phyloP scores from a whole-genome alignment of 176 grass and related monocot species.

The Musa itinerans region DNA sequence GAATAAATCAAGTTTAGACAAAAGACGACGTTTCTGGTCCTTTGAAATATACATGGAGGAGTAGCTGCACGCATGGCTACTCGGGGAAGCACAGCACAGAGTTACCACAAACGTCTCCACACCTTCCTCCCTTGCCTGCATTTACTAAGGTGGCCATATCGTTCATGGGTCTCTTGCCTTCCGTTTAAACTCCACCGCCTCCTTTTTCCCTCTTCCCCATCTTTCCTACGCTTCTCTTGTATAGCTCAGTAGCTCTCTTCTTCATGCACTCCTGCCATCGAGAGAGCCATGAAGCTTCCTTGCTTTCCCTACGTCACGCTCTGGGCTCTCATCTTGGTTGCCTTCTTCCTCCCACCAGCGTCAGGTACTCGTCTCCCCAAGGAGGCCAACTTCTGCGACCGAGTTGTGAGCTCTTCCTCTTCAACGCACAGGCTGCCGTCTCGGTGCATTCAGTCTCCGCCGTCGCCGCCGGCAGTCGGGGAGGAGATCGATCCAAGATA shows the following conservation, averaged over 20 bases:
- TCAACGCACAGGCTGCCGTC: not conserved
- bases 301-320: conserved; percentile 6
- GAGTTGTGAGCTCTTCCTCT: not conserved
- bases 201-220: conserved; percentile 19
- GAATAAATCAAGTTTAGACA: no score
- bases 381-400: no score
- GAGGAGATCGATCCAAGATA: conserved; percentile 66
- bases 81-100: no score
- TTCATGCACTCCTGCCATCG: no score
- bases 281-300: conserved; percentile 19
- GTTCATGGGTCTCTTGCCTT: conserved; percentile 52
- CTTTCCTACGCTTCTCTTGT: no score
- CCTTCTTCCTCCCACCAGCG: conserved; percentile 10
- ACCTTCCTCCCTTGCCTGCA: not conserved
- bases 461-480: conserved; percentile 18
- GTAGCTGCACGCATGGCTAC: no score
- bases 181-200: conserved; percentile 47
- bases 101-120: no score
- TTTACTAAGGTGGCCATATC: not conserved
- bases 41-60: no score
- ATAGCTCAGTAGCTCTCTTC: no score
- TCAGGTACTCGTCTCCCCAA: no score
- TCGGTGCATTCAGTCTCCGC: conserved; percentile 38
- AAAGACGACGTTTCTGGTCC: no score
- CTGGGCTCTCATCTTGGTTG: conserved; percentile 35